Evolutionary conservation across 108 stramenopile genomes (phyloP).

Genomic region (Skeletonema tropicum): DNA sequence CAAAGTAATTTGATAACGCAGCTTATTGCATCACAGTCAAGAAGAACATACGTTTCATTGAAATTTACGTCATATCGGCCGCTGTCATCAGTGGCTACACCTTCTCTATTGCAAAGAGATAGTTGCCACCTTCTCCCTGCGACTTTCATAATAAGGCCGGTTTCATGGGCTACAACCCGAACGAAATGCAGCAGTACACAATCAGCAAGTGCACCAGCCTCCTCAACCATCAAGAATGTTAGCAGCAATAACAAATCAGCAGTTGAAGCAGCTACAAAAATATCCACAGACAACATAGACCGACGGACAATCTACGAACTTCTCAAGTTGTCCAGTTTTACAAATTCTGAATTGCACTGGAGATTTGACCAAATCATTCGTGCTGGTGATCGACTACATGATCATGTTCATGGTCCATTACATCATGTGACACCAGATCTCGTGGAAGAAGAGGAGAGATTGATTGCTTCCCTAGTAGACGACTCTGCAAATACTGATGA

Average conservation of each 20-base stretch:
- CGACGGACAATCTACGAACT: conserved; percentile 11
- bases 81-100: neutral
- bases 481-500: neutral
- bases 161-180: neutral
- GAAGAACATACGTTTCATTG: neutral
- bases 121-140: neutral
- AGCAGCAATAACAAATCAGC: neutral
- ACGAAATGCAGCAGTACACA: neutral
- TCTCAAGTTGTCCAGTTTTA: conserved; percentile 21
- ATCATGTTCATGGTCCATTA: neutral
- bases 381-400: neutral
- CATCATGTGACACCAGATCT: neutral
- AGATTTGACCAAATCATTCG: conserved; percentile 27
- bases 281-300: conserved; percentile 15
- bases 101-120: neutral
- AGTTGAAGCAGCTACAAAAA: neutral
- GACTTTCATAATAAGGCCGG: neutral
- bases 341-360: conserved; percentile 30
- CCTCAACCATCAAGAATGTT: neutral
- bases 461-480: neutral
- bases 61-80: neutral
- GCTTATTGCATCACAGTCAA: neutral
- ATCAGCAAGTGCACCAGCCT: neutral
- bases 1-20: neutral
- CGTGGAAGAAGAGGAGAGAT: neutral